Evolutionary conservation across 352 stramenopile species (phyloP).

Genomic region (Pythium monospermum): DNA sequence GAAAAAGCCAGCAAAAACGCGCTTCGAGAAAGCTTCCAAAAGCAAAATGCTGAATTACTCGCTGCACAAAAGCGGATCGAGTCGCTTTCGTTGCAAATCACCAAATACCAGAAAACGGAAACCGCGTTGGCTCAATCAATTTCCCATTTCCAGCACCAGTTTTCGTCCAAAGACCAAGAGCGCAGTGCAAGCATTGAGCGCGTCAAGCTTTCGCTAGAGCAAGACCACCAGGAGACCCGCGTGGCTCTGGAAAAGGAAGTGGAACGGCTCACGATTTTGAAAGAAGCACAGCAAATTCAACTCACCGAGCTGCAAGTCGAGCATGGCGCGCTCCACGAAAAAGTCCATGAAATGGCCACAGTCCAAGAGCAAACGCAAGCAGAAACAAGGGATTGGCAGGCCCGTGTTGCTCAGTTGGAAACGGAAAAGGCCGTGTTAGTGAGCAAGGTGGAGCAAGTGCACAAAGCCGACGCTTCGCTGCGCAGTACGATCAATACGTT

Average conservation of each 20-base stretch:
- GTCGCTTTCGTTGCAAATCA: conserved; percentile 36
- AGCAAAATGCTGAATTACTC: conserved; percentile 39
- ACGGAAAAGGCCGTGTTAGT: conserved; percentile 64
- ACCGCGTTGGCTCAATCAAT: conserved; percentile 67
- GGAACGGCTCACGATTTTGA: conserved; percentile 27
- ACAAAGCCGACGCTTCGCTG: conserved; percentile 55
- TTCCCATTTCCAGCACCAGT: conserved; percentile 60
- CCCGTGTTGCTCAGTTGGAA: conserved; percentile 37
- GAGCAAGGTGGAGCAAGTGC: conserved; percentile 55
- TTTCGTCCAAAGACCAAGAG: conserved; percentile 54
- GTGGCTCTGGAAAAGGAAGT: conserved; percentile 30
- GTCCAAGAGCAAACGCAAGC: conserved; percentile 23
- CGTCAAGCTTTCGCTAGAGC: conserved; percentile 34
- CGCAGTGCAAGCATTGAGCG: conserved; percentile 37
- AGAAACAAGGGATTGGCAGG: conserved; percentile 28
- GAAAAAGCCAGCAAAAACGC: conserved; percentile 41
- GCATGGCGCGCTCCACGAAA: conserved; percentile 24
- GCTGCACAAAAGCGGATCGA: conserved; percentile 39
- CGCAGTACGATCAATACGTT: conserved; percentile 38
- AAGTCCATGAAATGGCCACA: conserved; percentile 13
- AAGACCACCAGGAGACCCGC: conserved; percentile 30
- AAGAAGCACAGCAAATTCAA: conserved; percentile 30
- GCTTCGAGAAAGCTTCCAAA: conserved; percentile 31
- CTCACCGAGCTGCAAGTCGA: conserved; percentile 11
- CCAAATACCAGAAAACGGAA: conserved; percentile 72